Conservation (phyloP, 192 early-diverging fungal species). For the Backusella sp. region DNA sequence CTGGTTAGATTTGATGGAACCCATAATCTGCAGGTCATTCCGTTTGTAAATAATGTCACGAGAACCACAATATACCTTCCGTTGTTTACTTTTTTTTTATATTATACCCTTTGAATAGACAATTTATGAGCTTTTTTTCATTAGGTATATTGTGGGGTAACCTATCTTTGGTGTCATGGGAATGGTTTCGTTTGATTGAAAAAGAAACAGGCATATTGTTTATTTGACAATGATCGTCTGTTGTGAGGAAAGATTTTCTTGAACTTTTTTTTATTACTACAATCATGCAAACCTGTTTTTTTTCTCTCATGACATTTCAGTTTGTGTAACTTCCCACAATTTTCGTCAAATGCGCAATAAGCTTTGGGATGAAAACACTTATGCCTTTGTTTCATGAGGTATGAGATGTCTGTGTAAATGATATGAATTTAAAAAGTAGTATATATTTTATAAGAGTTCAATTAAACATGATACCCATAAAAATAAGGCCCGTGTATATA, state of each 20-base stretch:
- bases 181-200: neutral
- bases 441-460: neutral
- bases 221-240: neutral
- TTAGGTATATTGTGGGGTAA: neutral
- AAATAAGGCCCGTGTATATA: neutral
- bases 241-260: neutral
- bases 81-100: neutral
- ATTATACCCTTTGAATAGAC: neutral
- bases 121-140: neutral
- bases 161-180: neutral
- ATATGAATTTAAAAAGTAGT: neutral
- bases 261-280: neutral
- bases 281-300: constrained; percentile 2
- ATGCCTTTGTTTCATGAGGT: neutral
- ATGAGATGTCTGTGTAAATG: neutral
- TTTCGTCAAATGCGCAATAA: neutral
- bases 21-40: constrained; percentile 5
- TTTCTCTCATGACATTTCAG: constrained; percentile 4
- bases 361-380: neutral
- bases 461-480: neutral
- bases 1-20: neutral
- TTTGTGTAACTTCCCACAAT: neutral
- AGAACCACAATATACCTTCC: neutral
- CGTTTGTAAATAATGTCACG: constrained; percentile 3
- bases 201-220: neutral